Evolutionary conservation across 2,329 filamentous ascomycete genomes (phyloP), one percentile per base, ranked within the genome.

Genomic region (Cercospora sp.): DNA sequence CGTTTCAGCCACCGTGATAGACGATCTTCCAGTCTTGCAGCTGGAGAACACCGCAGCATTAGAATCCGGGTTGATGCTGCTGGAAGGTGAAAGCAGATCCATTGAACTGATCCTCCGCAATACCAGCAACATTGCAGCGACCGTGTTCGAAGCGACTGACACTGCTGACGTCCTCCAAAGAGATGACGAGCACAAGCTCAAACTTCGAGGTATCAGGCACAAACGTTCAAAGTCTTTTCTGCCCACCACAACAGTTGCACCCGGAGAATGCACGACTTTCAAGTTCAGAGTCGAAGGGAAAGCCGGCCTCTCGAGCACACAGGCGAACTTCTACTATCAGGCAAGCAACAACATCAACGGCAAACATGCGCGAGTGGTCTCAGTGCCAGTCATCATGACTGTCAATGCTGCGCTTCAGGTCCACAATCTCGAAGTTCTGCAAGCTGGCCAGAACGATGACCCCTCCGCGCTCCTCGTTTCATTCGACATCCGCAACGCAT

Each of bases 341-440:
- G 65, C 69, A 18, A 61, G 64, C 28, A 64, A 57, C 9, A 64
- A 60, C 7, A 33, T 55, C 20, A 63, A 67, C 10, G 36, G 42
- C 10, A 71, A 69, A 16, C 70, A 71, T 28, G 73, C 72, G 7
- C 74, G 74, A 8, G 68, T 72, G 36, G 66, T 96, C 16, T 89
- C 90, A 18, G 83, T 96, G 30, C 91, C 93, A 13, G 82, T 98
- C 66, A 92, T 90, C 0, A 87, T 97, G 16, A 97, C 94, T 5
- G 94, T 98, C 59, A 97, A 97, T 76, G 91, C 93, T 3, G 95
- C 93, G 75, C 85, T 97, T 28, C 93, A 97, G 75, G 83, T 97
- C 9, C 86, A 89, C 36, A 87, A 92, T 42, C 89, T 94, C 71
- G 94, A 97, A 75, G 85, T 96, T 18, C 79, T 95, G 36, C 62